Evolutionary conservation across 2,329 filamentous ascomycete genomes (phyloP), one percentile per base, ranked within the genome.

Genomic region (Fusarium graminum): DNA sequence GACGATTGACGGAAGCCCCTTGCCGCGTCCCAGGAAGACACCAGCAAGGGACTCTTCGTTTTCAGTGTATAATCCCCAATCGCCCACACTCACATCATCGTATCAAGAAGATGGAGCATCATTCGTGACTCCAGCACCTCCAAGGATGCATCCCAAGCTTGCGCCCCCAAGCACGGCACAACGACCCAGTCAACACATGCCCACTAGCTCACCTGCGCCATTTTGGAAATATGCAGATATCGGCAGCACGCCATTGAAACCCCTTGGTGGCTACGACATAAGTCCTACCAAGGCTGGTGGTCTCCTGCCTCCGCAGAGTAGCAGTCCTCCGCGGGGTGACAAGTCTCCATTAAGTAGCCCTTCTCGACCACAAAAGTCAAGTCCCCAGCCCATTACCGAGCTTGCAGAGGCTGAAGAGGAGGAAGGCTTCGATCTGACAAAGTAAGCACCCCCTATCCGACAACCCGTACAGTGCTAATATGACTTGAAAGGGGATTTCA

Each of bases 171-270:
- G 90, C 72, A 94, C 92, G 7, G 88, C 91, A 7, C 91, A 94
- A 74, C 84, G 92, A 54, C 92, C 92, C 11, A 94, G 91, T 74
- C 91, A 93, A 73, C 92, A 93, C 76, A 93, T 94, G 86, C 91
- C 92, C 32, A 93, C 92, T 43, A 93, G 90, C 70, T 93, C 91
- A 30, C 92, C 92, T 0, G 92, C 92, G 1, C 92, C 92, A 0
- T 95, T 96, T 77, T 96, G 92, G 92, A 93, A 92, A 76, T 95
- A 92, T 77, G 89, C 91, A 39, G 91, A 93, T 67, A 86, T 92
- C 59, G 86, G 87, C 26, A 92, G 88, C 76, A 94, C 91, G 3
- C 92, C 92, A 3, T 80, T 91, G 52, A 82, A 82, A 69, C 78
- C 81, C 1, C 76, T 80, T 6, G 71, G 68, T 14, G 49, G 65